phyloP scores from a whole-genome alignment of 75 land plant genomes.

The Ceratopteris richardii region DNA sequence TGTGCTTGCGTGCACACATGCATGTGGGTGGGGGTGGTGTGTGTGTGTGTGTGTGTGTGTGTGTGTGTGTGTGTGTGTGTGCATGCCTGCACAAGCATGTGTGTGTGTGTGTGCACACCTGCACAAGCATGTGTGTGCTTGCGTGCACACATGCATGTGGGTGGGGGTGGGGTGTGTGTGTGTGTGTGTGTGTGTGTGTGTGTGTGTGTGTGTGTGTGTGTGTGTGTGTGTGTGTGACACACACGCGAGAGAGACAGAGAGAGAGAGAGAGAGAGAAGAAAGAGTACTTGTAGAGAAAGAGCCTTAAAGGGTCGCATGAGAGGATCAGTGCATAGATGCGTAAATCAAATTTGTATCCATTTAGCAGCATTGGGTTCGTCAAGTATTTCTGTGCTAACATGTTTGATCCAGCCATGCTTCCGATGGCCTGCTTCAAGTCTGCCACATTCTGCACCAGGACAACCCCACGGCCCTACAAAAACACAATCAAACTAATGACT shows the following conservation, averaged over 20 bases:
- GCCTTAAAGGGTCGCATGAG: slow-evolving; percentile 32
- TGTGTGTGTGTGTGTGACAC: no score
- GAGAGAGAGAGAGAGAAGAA: slow-evolving; percentile 5
- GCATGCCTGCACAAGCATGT: no score
- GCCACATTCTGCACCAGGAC: slow-evolving; percentile 20
- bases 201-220: no score
- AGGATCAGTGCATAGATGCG: slow-evolving; percentile 32
- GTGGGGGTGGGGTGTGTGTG: no score
- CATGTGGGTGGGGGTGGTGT: no score
- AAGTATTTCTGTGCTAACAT: slow-evolving; percentile 30
- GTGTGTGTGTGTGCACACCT: no score
- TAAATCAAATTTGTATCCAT: slow-evolving; percentile 34
- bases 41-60: no score
- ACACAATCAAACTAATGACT: not conserved
- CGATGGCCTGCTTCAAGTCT: slow-evolving; percentile 25
- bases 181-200: no score
- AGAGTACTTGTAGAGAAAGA: slow-evolving; percentile 33
- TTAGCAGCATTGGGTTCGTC: slow-evolving; percentile 29
- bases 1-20: no score
- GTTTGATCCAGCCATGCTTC: slow-evolving; percentile 21
- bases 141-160: no score
- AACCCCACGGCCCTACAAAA: slow-evolving; percentile 26
- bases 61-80: no score
- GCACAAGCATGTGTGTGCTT: no score
- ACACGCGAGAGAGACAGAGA: not conserved